Conservation (phyloP, 257 asterid species). For the Capsicum chinense region DNA sequence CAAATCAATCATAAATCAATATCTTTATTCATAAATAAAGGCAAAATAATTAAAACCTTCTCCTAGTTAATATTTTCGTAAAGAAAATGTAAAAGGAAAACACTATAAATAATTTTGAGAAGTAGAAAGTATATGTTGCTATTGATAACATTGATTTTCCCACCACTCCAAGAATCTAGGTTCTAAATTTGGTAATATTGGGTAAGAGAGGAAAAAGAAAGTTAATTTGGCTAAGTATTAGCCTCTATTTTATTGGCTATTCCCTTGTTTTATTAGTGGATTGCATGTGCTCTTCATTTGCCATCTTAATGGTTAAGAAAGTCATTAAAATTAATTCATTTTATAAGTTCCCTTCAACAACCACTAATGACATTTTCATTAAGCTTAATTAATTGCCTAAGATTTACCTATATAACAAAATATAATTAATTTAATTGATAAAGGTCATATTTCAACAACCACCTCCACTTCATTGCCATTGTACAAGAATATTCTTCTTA, state of each 20-base stretch:
- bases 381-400: background rate
- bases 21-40: background rate
- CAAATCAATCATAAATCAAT: no score
- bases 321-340: slow-evolving; percentile 29
- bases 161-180: slow-evolving; percentile 43
- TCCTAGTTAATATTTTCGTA: background rate
- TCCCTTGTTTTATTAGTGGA: slow-evolving; percentile 40
- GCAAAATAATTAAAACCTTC: background rate
- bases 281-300: slow-evolving; percentile 43
- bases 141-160: slow-evolving; percentile 28
- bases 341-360: background rate
- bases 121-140: fast-evolving
- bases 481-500: background rate
- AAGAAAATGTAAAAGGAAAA: background rate
- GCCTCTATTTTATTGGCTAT: slow-evolving; percentile 39
- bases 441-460: slow-evolving; percentile 7
- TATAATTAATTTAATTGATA: background rate
- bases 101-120: background rate
- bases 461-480: background rate
- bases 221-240: slow-evolving; percentile 24
- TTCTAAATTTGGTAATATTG: slow-evolving; percentile 35
- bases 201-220: slow-evolving; percentile 14
- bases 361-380: background rate
- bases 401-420: background rate
- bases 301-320: slow-evolving; percentile 51